These are phyloP conservation scores for Maudiozyma barnettii DNA, from an alignment of 805 yeast genomes.

Conservation along the genomic window DNA sequence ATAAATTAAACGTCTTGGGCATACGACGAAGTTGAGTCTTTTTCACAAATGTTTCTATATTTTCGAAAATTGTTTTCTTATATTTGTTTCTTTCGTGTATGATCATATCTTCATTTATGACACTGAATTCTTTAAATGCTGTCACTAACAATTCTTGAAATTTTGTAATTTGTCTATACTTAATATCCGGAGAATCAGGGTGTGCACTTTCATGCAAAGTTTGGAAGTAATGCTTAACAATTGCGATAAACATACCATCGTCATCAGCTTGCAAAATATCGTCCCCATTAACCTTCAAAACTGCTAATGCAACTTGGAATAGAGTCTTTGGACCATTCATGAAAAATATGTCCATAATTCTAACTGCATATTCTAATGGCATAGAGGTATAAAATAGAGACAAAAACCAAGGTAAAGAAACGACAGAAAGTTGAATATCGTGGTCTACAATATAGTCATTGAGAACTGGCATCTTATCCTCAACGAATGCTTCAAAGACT, in stretches of 20 bases:
- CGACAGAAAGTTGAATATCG: slow-evolving; percentile 88
- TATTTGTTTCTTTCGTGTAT: slow-evolving; percentile 58
- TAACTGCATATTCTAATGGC: slow-evolving; percentile 89
- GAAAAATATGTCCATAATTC: slow-evolving; percentile 84
- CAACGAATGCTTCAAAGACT: slow-evolving; percentile 85
- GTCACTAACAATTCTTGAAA: slow-evolving; percentile 87
- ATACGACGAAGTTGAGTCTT: slow-evolving; percentile 83
- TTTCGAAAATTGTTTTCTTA: slow-evolving; percentile 69
- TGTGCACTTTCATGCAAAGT: slow-evolving; percentile 71
- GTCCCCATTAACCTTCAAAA: slow-evolving; percentile 83
- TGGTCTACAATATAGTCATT: slow-evolving; percentile 70
- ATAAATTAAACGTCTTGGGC: slow-evolving; percentile 59
- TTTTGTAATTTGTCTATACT: slow-evolving; percentile 58
- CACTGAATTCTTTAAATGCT: slow-evolving; percentile 83
- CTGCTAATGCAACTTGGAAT: slow-evolving; percentile 88
- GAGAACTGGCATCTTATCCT: slow-evolving; percentile 77
- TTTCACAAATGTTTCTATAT: slow-evolving; percentile 84
- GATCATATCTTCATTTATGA: slow-evolving; percentile 66
- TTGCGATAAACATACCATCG: slow-evolving; percentile 84
- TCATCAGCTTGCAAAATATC: slow-evolving; percentile 69
- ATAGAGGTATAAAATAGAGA: slow-evolving; percentile 83
- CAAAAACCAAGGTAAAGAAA: slow-evolving; percentile 92
- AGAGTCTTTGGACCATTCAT: slow-evolving; percentile 81
- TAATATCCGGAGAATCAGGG: slow-evolving; percentile 57
- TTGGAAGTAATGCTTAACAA: slow-evolving; percentile 73